Evolutionary conservation across 495 filamentous ascomycete species (phyloP).

Genomic region (Penicillium cinerascens): DNA sequence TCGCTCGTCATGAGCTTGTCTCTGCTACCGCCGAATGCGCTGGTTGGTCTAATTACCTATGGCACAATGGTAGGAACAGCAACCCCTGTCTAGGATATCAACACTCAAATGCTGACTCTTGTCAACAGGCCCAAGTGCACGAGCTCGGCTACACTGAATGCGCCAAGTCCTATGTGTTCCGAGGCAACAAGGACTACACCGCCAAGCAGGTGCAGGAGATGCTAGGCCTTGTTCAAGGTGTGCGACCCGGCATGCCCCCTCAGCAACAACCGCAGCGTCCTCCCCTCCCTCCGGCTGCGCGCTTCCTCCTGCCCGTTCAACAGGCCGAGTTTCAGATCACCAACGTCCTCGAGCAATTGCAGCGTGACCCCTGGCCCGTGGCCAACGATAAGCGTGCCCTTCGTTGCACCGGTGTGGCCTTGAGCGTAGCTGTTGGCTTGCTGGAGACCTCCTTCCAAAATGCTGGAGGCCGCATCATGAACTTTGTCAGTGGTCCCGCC

Average conservation of each 20-base stretch:
- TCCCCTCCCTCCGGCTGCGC: conserved; percentile 74
- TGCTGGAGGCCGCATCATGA: conserved; percentile 91
- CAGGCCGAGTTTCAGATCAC: conserved; percentile 98
- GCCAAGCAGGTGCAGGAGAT: conserved; percentile 99
- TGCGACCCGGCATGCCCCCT: conserved; percentile 71
- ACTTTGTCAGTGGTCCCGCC: conserved; percentile 91
- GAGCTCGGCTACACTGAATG: conserved; percentile 98
- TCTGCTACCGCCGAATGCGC: conserved; percentile 84
- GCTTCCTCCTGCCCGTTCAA: conserved; percentile 92
- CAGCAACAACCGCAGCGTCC: conserved; percentile 75
- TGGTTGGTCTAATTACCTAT: conserved; percentile 93
- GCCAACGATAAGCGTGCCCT: conserved; percentile 89
- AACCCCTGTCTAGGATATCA: background rate
- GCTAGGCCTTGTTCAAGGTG: conserved; percentile 70
- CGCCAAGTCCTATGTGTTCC: conserved; percentile 99
- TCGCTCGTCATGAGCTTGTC: conserved; percentile 96
- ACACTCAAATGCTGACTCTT: conserved; percentile 15
- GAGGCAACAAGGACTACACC: conserved; percentile 94
- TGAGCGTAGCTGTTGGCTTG: conserved; percentile 90
- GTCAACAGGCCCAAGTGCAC: conserved; percentile 80
- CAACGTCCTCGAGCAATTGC: conserved; percentile 91
- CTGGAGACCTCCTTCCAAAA: conserved; percentile 95
- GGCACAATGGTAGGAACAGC: conserved; percentile 81
- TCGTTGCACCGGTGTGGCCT: conserved; percentile 91
- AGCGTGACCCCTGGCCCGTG: conserved; percentile 98